These are phyloP conservation scores for Thelonectria olida DNA, from an alignment of 2,329 filamentous ascomycete species.

Conservation along the genomic window DNA sequence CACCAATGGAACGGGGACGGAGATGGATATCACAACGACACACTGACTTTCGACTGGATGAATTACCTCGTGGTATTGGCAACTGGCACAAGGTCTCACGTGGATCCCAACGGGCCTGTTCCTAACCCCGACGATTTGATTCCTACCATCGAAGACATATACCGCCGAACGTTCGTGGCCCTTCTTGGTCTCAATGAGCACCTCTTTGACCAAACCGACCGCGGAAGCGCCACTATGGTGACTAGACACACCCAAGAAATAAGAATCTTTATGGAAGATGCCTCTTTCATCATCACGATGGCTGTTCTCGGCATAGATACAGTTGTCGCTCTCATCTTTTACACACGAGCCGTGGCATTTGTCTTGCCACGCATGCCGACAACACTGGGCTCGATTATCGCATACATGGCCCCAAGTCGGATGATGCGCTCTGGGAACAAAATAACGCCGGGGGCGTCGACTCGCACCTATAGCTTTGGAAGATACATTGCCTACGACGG, in stretches of 20 bases:
- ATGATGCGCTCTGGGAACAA: conserved; percentile 23
- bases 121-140: conserved; percentile 34
- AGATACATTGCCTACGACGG: conserved; percentile 59
- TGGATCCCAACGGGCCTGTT: conserved; percentile 42
- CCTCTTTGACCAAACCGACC: conserved; percentile 43
- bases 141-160: conserved; percentile 33
- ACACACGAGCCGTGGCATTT: conserved; percentile 49
- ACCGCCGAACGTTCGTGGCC: conserved; percentile 36
- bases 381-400: conserved; percentile 56
- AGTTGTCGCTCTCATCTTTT: conserved; percentile 53
- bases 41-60: conserved; percentile 53
- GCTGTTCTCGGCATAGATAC: conserved; percentile 54
- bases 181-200: conserved; percentile 53
- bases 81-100: conserved; percentile 38
- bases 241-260: conserved; percentile 40
- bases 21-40: conserved; percentile 58
- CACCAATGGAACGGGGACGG: not conserved
- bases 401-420: conserved; percentile 57
- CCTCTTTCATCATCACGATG: conserved; percentile 57
- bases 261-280: conserved; percentile 57
- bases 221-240: conserved; percentile 12
- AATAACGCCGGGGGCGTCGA: not conserved
- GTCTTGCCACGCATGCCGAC: conserved; percentile 63
- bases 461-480: conserved; percentile 56
- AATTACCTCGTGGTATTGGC: conserved; percentile 54